Evolutionary conservation across 1,139 yeast genomes (phyloP), one percentile per base, ranked within the genome.

Genomic region (Nakaseomyces sp.): DNA sequence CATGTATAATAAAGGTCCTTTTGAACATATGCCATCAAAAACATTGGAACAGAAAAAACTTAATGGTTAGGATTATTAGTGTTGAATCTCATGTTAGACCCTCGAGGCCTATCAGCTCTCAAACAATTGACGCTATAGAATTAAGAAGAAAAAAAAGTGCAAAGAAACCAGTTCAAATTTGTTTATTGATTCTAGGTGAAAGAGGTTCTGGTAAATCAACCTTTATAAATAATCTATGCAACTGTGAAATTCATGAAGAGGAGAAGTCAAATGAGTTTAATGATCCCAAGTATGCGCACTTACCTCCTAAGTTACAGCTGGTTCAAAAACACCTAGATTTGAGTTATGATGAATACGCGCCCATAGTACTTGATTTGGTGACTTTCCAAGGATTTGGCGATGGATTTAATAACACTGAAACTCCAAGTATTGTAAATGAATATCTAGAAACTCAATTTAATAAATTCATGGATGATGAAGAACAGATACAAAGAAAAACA

Each of bases 141-240:
- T 59, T 79, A 51, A 73, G 85, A 46, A 76, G 75, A 58, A 70
- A 77, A 42, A 79, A 76, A 61, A 74, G 76, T 40, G 68, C 77
- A 47, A 77, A 74, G 60, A 76, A 76, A 54, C 74, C 78, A 30
- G 70, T 76, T 57, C 76, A 75, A 50, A 70, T 79, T 52, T 72
- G 79, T 28, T 56, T 77, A 35, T 66, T 79, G 69, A 69, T 80
- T 41, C 66, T 78, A 47, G 87, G 86, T 15, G 78, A 76, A 55
- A 69, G 75, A 49, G 83, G 83, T 8, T 64, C 72, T 15, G 86
- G 86, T 2, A 73, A 82, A 53, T 71, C 80, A 15, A 78, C 84
- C 1, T 77, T 80, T 53, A 69, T 79, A 53, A 77, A 77, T 58
- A 74, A 81, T 17, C 65, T 80, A 37, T 78, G 84, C 56, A 79